Base-by-base conservation (phyloP, 1,139 yeast species). In the Lodderomyces parapsilosis region DNA sequence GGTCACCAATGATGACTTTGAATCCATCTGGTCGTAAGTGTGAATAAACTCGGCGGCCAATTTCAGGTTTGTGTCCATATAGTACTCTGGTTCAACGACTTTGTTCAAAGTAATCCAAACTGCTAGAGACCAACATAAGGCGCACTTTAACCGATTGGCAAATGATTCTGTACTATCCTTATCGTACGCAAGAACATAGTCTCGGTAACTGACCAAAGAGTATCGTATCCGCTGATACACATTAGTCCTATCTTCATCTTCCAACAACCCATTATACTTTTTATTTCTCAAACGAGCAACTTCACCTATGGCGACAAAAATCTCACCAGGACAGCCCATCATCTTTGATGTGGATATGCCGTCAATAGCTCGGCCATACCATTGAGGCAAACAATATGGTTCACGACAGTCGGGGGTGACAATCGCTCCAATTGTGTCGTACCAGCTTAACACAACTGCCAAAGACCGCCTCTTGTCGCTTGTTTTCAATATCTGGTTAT, bases 281-380 rank as follows among this genome's bases (percentile, higher is more conserved):
- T 65, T 66, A 50, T 65, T 66, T 38, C 81, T 57, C 10, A 76
- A 49, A 8, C 54, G 51, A 47, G 81, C 74, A 2, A 76, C 65
- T 42, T 66, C 63, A 2, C 68, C 58, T 56, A 77, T 62, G 2
- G 76, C 69, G 17, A 59, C 57, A 53, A 78, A 76, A 0, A 78
- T 66, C 45, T 76, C 81, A 1, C 80, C 80, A 0, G 83, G 82
- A 49, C 83, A 78, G 0, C 82, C 83, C 74, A 75, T 75, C 70
- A 78, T 66, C 42, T 65, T 68, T 6, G 74, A 66, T 0, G 81
- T 76, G 6, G 81, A 74, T 8, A 74, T 63, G 4, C 55, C 51
- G 37, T 68, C 71, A 15, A 56, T 52, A 32, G 61, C 61, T 2
- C 68, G 59, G 1, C 81, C 81, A 51, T 74, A 77, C 80, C 81